Conservation (phyloP, 2,329 filamentous ascomycete genomes). For the Macrophomina tecta region DNA sequence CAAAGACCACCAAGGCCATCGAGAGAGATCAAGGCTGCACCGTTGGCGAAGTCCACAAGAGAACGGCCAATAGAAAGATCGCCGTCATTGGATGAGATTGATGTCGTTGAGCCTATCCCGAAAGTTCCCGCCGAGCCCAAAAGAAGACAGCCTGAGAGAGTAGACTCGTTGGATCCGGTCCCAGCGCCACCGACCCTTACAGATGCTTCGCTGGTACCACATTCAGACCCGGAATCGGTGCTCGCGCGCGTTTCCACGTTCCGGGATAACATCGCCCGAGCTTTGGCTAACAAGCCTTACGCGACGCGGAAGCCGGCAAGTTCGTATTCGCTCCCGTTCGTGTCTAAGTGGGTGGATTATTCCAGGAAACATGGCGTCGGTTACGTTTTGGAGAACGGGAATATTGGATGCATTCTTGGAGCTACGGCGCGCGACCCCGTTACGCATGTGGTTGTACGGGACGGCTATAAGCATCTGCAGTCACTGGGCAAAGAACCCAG, state of each 20-base stretch:
- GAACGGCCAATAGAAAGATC: constrained; percentile 13
- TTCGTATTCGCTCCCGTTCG: constrained; percentile 62
- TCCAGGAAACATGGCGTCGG: constrained; percentile 85
- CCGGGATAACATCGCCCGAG: constrained; percentile 53
- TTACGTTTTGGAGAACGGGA: constrained; percentile 83
- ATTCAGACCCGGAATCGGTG: constrained; percentile 53
- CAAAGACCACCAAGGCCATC: constrained; percentile 24
- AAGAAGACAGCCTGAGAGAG: constrained; percentile 17
- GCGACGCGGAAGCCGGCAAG: constrained; percentile 57
- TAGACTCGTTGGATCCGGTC: constrained; percentile 20
- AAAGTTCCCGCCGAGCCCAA: neutral
- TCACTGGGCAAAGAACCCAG: constrained; percentile 67
- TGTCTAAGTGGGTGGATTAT: constrained; percentile 84
- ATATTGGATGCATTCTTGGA: constrained; percentile 70
- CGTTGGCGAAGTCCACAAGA: constrained; percentile 15
- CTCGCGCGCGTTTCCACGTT: constrained; percentile 52
- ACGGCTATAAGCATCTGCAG: constrained; percentile 73
- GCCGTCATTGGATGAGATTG: constrained; percentile 6
- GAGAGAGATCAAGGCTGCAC: constrained; percentile 12
- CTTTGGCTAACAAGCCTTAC: constrained; percentile 47
- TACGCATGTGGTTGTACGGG: constrained; percentile 73
- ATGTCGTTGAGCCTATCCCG: constrained; percentile 1
- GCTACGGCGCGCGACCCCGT: constrained; percentile 62
- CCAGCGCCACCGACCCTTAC: neutral
- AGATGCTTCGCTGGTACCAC: constrained; percentile 34